A percentile compares a stretch with the other conserved stretches of the same genome.
Conservation (phyloP, 495 filamentous ascomycete species). For the Penicillium waksmanii region DNA sequence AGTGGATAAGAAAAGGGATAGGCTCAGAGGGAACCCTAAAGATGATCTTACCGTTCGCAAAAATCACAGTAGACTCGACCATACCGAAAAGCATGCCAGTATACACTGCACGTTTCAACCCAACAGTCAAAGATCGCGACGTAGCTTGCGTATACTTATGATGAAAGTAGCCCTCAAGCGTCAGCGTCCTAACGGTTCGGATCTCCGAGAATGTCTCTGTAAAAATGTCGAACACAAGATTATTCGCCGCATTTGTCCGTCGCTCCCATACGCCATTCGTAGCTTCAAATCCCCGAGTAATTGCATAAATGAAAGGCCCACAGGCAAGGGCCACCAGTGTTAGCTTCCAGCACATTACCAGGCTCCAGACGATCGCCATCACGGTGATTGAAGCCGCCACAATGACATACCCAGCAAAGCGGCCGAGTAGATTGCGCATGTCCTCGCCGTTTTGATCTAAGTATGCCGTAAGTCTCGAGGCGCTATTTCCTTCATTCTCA, state of each 20-base stretch:
- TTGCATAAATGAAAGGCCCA: conserved; percentile 67
- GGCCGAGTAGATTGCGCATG: conserved; percentile 78
- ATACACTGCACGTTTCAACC: conserved; percentile 53
- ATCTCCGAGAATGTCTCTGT: conserved; percentile 83
- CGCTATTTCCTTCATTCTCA: conserved; percentile 66
- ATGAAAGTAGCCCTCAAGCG: conserved; percentile 75
- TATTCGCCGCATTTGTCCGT: conserved; percentile 62
- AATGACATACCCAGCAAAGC: conserved; percentile 72
- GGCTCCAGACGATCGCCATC: conserved; percentile 72
- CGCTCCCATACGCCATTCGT: conserved; percentile 73
- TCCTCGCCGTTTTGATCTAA: conserved; percentile 87
- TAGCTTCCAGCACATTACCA: conserved; percentile 77
- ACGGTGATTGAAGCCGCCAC: conserved; percentile 65
- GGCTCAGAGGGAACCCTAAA: neutral
- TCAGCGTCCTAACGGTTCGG: conserved; percentile 76
- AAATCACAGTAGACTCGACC: conserved; percentile 68
- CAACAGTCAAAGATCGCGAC: conserved; percentile 29
- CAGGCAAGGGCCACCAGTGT: conserved; percentile 75
- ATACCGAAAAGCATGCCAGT: conserved; percentile 77
- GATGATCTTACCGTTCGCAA: conserved; percentile 59
- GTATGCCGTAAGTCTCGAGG: conserved; percentile 64
- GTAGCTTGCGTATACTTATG: conserved; percentile 62
- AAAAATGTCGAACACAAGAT: conserved; percentile 60
- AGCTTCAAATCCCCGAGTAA: conserved; percentile 63
- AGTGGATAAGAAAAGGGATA: neutral